These are phyloP conservation scores for Orbilia oligospora DNA, from an alignment of 2,329 filamentous ascomycete species.

Conservation along the genomic window DNA sequence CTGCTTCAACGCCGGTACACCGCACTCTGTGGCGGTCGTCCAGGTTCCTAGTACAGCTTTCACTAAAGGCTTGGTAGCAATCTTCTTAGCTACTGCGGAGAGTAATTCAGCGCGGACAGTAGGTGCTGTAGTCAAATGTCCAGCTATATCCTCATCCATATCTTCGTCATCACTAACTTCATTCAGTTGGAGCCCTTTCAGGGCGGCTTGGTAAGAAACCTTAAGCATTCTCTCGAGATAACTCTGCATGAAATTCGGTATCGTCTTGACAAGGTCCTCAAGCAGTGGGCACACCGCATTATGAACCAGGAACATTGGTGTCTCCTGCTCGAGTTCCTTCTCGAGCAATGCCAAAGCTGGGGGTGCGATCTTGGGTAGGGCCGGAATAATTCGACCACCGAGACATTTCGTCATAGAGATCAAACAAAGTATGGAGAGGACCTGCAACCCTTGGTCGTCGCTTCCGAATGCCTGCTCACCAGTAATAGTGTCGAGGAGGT, in stretches of 20 bases:
- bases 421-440: conserved; percentile 89
- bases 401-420: conserved; percentile 91
- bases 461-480: conserved; percentile 82
- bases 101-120: conserved; percentile 61
- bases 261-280: conserved; percentile 81
- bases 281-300: conserved; percentile 87
- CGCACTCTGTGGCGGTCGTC: conserved; percentile 56
- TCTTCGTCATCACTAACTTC: conserved; percentile 72
- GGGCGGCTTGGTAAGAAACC: conserved; percentile 80
- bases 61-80: conserved; percentile 74
- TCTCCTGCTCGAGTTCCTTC: conserved; percentile 73
- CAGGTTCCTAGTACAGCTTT: conserved; percentile 61
- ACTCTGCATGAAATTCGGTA: conserved; percentile 90
- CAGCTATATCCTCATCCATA: conserved; percentile 57
- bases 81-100: conserved; percentile 76
- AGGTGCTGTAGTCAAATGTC: conserved; percentile 42
- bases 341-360: conserved; percentile 80
- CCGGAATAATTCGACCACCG: conserved; percentile 85
- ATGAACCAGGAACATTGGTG: conserved; percentile 71
- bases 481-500: conserved; percentile 82
- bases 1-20: conserved; percentile 69
- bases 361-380: conserved; percentile 82
- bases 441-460: conserved; percentile 78
- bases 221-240: conserved; percentile 80
- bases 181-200: conserved; percentile 66